phyloP scores from a whole-genome alignment of 2,329 filamentous ascomycete genomes.

The Epicoccum nigrum region DNA sequence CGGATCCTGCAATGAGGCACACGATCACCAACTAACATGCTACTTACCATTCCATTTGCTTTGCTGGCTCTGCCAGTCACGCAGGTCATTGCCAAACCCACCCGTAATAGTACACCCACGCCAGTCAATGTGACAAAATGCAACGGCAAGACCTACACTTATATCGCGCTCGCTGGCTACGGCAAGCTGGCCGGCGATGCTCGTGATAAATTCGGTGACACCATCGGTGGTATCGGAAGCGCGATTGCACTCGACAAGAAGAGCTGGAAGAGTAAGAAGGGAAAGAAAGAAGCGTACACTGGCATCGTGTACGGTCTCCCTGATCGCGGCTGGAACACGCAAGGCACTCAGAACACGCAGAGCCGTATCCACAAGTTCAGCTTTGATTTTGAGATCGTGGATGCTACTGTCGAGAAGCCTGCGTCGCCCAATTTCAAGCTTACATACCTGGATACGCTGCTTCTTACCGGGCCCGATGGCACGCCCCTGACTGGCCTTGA shows the following conservation, averaged over 20 bases:
- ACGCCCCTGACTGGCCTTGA: conserved; percentile 59
- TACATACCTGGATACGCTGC: conserved; percentile 68
- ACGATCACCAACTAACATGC: conserved; percentile 24
- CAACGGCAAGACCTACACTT: conserved; percentile 67
- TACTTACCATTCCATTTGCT: conserved; percentile 21
- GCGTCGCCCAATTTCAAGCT: conserved; percentile 67
- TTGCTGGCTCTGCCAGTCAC: conserved; percentile 27
- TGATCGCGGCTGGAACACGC: conserved; percentile 75
- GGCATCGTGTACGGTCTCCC: conserved; percentile 69
- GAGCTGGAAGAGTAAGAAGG: conserved; percentile 63
- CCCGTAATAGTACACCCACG: conserved; percentile 7
- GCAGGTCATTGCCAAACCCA: conserved; percentile 26
- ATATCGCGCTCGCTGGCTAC: conserved; percentile 70
- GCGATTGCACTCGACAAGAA: conserved; percentile 66
- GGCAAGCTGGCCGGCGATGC: conserved; percentile 64
- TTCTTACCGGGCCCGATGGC: conserved; percentile 68
- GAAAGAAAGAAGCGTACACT: conserved; percentile 57
- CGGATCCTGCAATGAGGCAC: conserved; percentile 2
- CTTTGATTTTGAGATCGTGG: conserved; percentile 62
- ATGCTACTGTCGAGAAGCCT: conserved; percentile 60
- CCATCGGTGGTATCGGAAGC: conserved; percentile 70
- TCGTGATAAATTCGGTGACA: conserved; percentile 72
- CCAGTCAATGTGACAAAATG: conserved; percentile 55
- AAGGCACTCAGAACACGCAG: conserved; percentile 71
- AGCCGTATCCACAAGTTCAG: conserved; percentile 71